Evolutionary conservation across 1,284 basidiomycete genomes (phyloP), one percentile per base, ranked within the genome.

Genomic region (Fomitopsis palustris): DNA sequence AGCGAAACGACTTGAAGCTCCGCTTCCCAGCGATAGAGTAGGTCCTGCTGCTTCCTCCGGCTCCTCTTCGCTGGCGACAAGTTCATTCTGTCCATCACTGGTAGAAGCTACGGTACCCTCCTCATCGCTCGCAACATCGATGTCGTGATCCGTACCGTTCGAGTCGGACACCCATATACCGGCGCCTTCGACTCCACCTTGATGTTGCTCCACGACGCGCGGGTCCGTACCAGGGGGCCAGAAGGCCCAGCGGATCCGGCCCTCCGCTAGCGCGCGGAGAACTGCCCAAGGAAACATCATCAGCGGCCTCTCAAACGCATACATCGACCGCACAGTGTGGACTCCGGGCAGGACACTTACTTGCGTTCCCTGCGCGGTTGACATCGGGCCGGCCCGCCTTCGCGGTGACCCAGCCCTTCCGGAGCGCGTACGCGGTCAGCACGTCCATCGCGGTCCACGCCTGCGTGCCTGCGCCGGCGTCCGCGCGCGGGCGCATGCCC

Each of bases 331-430:
- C 21, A 41, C 25, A 59, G 53, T 62, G 51, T 41, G 27, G 9
- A 37, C 27, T 17, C 31, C n/a, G n/a, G n/a, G n/a, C n/a, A n/a
- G n/a, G 47, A n/a, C 23, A 87, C 91, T 72, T 70, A 93, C 92
- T 89, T 23, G 86, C 83, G 70, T 96, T 95, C 19, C 93, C 95
- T 1, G 94, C 93, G 51, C 95, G 82, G 69, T 93, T 90, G 19
- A 90, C 78, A 75, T 97, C 95, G 8, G 93, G 90, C 59, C 95
- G 74, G 6, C 93, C 94, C 17, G 92, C 90, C 72, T 94, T 92
- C 10, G 95, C 95, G 45, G 95, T 97, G 39, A 95, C 77, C 85
- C 87, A 95, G 14, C 88, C 88, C 68, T 91, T 92, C 64, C 83
- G 78, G 54, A 83, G 72, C 0, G 95, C 93, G 70, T 90, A 90